A percentile compares a stretch with the other conserved stretches of the same genome.
phyloP scores from a whole-genome alignment of 2,329 filamentous ascomycete species.

The Aspergillus awamori region DNA sequence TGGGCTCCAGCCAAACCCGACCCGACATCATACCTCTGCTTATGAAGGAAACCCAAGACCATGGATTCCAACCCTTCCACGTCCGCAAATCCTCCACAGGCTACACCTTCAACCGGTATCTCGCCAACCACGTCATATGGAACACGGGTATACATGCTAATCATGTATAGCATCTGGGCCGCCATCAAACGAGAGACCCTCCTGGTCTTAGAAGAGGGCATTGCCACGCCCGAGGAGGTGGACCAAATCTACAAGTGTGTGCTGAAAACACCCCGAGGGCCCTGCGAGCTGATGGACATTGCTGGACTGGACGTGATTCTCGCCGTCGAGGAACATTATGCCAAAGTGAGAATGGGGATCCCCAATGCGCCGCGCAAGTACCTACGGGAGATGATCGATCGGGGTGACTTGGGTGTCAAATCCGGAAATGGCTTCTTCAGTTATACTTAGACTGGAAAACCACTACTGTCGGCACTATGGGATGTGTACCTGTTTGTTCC shows the following conservation, averaged over 20 bases:
- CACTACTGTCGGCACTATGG: neutral
- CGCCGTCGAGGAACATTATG: slow-evolving; percentile 46
- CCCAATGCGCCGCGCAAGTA: slow-evolving; percentile 5
- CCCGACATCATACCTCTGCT: slow-evolving; percentile 34
- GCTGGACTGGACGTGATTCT: slow-evolving; percentile 46
- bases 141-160: neutral
- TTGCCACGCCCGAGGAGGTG: slow-evolving; percentile 40
- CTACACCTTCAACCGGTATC: slow-evolving; percentile 45
- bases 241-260: slow-evolving; percentile 43
- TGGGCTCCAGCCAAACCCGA: slow-evolving; percentile 40
- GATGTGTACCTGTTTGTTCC: too few species aligned
- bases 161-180: slow-evolving; percentile 41
- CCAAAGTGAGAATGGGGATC: slow-evolving; percentile 3
- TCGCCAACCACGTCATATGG: neutral
- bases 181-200: slow-evolving; percentile 48
- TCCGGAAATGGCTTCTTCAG: slow-evolving; percentile 11
- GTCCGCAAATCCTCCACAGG: slow-evolving; percentile 42
- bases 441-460: neutral
- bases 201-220: slow-evolving; percentile 38
- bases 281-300: slow-evolving; percentile 46
- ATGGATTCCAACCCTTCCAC: slow-evolving; percentile 43
- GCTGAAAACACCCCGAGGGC: slow-evolving; percentile 39
- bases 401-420: slow-evolving; percentile 7
- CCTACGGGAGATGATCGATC: slow-evolving; percentile 7
- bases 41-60: slow-evolving; percentile 30